phyloP scores from a whole-genome alignment of 2,329 filamentous ascomycete species.

The Penicillium vulpinum region DNA sequence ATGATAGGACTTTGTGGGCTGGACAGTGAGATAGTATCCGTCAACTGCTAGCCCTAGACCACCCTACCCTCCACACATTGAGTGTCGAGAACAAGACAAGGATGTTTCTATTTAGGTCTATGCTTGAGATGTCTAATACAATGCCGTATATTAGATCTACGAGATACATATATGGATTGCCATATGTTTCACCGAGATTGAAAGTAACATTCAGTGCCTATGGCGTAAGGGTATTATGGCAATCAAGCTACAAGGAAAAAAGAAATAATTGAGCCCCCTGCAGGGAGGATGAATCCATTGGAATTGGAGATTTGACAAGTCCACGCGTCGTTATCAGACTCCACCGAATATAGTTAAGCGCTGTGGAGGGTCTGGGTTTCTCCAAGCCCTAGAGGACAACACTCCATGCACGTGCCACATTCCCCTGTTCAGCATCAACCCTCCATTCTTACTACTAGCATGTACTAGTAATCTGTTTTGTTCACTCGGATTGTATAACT shows the following conservation, averaged over 20 bases:
- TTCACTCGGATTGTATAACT: too few relatives aligned
- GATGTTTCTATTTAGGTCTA: neutral
- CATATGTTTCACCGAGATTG: too few relatives aligned
- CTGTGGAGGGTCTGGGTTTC: too few relatives aligned
- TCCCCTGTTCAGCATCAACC: neutral
- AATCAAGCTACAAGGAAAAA: neutral
- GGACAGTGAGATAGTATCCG: neutral
- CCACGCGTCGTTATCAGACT: neutral
- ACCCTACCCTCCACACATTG: neutral
- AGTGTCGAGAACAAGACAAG: neutral
- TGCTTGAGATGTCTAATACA: neutral
- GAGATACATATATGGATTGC: too few relatives aligned
- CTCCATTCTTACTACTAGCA: too few relatives aligned
- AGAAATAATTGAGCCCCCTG: neutral
- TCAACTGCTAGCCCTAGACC: neutral
- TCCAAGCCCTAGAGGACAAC: too few relatives aligned
- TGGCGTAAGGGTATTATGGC: neutral
- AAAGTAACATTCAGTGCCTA: neutral
- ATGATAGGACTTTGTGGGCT: neutral
- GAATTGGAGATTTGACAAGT: neutral
- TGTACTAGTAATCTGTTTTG: too few relatives aligned
- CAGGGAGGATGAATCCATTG: too few relatives aligned
- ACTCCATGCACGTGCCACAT: neutral
- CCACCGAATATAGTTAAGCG: neutral
- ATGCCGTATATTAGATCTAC: too few relatives aligned